Evolutionary conservation across 148 eudicot species (phyloP).

Genomic region (Rhododendron mucronatum): DNA sequence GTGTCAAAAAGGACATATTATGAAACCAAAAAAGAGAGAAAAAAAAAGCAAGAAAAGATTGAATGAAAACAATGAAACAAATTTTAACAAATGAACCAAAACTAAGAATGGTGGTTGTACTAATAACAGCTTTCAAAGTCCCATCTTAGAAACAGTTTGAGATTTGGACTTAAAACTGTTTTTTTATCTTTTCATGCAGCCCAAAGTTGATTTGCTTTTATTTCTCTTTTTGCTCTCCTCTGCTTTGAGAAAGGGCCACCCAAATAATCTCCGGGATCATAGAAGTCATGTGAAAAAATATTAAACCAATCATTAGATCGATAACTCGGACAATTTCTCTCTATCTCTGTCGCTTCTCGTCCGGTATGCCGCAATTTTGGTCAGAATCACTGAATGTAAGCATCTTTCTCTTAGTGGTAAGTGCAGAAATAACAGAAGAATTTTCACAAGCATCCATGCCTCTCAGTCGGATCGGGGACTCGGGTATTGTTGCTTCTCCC

Average conservation of each 20-base stretch:
- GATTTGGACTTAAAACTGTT: background rate
- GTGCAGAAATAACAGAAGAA: slow-evolving; percentile 12
- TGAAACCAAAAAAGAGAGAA: slow-evolving; percentile 7
- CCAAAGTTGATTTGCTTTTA: slow-evolving; percentile 1
- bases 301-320: background rate
- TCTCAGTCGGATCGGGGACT: slow-evolving; percentile 4
- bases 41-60: background rate
- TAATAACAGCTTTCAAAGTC: background rate
- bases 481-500: background rate
- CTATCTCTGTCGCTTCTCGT: slow-evolving; percentile 14
- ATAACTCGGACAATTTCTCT: background rate
- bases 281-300: background rate
- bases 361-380: slow-evolving; percentile 7
- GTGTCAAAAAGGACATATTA: slow-evolving; percentile 11
- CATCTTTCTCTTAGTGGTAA: slow-evolving; percentile 23
- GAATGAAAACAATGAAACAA: slow-evolving; percentile 10
- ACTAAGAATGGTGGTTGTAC: slow-evolving; percentile 13
- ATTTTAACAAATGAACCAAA: slow-evolving; percentile 8
- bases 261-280: slow-evolving; percentile 5
- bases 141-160: background rate
- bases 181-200: background rate
- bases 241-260: slow-evolving; percentile 12
- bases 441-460: slow-evolving; percentile 9
- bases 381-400: slow-evolving; percentile 10
- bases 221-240: background rate